phyloP scores from a whole-genome alignment of 257 asterid species.

The Oldenlandia corymbosa region DNA sequence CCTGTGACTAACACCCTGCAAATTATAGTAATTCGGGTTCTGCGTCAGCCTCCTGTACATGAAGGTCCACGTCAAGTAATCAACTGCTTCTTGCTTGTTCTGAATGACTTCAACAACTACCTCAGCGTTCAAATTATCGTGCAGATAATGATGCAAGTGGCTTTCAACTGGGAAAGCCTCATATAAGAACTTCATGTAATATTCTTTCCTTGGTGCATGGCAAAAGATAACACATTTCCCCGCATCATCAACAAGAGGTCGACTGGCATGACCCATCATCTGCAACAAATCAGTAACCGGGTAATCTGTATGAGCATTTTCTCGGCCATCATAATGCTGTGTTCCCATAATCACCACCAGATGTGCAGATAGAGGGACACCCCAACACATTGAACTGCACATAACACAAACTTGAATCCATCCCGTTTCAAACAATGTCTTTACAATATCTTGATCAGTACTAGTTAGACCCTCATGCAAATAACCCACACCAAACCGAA shows the following conservation, averaged over 20 bases:
- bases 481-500: constrained; percentile 37
- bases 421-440: constrained; percentile 37
- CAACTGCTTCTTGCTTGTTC: constrained; percentile 46
- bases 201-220: constrained; percentile 42
- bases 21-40: constrained; percentile 41
- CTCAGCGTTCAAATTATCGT: constrained; percentile 40
- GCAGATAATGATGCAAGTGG: constrained; percentile 39
- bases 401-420: constrained; percentile 44
- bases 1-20: constrained; percentile 40
- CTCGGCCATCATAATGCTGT: constrained; percentile 36
- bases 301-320: constrained; percentile 39
- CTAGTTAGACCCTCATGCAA: constrained; percentile 37
- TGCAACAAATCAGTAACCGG: constrained; percentile 43
- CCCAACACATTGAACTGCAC: constrained; percentile 44
- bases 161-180: constrained; percentile 46
- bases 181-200: constrained; percentile 41
- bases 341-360: constrained; percentile 48
- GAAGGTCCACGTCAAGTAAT: constrained; percentile 41
- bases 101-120: constrained; percentile 39
- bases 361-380: constrained; percentile 36
- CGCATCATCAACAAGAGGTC: constrained; percentile 35
- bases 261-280: constrained; percentile 52
- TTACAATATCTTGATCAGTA: constrained; percentile 37
- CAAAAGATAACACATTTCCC: constrained; percentile 47
- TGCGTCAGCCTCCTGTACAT: constrained; percentile 41